Conservation (phyloP, 2,329 filamentous ascomycete genomes). For the Colletotrichum truncatum region DNA sequence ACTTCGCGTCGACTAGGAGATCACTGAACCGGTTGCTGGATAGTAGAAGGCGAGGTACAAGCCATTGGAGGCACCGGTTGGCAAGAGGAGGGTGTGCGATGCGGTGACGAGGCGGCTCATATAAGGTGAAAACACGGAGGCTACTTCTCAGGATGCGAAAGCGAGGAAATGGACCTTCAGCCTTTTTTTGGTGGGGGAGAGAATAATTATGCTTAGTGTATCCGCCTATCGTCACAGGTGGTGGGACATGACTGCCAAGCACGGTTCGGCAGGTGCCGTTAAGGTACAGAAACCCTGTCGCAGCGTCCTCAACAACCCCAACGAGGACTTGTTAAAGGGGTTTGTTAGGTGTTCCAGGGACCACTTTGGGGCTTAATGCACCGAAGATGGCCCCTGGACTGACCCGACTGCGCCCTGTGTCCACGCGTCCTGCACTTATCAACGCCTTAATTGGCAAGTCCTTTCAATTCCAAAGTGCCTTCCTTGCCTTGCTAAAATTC, state of each 20-base stretch:
- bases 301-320: neutral
- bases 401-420: neutral
- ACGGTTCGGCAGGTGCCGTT: neutral
- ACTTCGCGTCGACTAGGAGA: neutral
- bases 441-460: neutral
- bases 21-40: neutral
- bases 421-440: constrained; percentile 10
- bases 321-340: neutral
- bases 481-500: neutral
- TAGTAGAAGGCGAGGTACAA: neutral
- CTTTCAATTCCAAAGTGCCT: neutral
- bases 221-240: no score
- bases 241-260: neutral
- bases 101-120: neutral
- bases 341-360: neutral
- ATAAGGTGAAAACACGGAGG: neutral
- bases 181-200: constrained; percentile 10
- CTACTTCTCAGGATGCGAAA: neutral
- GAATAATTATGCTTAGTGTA: neutral
- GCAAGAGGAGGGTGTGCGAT: no score
- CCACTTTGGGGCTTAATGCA: neutral
- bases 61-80: neutral
- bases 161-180: neutral
- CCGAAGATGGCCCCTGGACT: neutral
- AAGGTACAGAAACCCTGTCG: neutral